A percentile compares a stretch with the other conserved stretches of the same genome.
phyloP scores from a whole-genome alignment of 345 rosid genomes.

The Brassica napus region Da-Ae NC_063446.1:5608501-5609000 shows the following conservation, averaged over 20 bases:
- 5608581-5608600: slow-evolving; percentile 62
- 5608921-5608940: neutral
- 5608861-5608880: slow-evolving; percentile 72
- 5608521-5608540: slow-evolving; percentile 88
- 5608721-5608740: slow-evolving; percentile 45
- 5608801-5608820: slow-evolving; percentile 46
- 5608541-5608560: slow-evolving; percentile 78
- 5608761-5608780: slow-evolving; percentile 51
- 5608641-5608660: slow-evolving; percentile 46
- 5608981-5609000: too few species aligned
- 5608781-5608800: slow-evolving; percentile 54
- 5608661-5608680: slow-evolving; percentile 37
- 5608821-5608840: slow-evolving; percentile 54
- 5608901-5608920: slow-evolving; percentile 59
- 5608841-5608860: slow-evolving; percentile 74
- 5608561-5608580: slow-evolving; percentile 67
- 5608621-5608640: slow-evolving; percentile 52
- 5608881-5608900: slow-evolving; percentile 65
- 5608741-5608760: slow-evolving; percentile 60
- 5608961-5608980: too few species aligned
- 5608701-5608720: slow-evolving; percentile 40
- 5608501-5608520: slow-evolving; percentile 61
- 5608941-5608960: neutral
- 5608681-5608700: slow-evolving; percentile 32
- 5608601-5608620: slow-evolving; percentile 58